Evolutionary conservation across 768 basidiomycete species (phyloP), one percentile per base, ranked within the genome.

Genomic region (Suillus lakei): DNA sequence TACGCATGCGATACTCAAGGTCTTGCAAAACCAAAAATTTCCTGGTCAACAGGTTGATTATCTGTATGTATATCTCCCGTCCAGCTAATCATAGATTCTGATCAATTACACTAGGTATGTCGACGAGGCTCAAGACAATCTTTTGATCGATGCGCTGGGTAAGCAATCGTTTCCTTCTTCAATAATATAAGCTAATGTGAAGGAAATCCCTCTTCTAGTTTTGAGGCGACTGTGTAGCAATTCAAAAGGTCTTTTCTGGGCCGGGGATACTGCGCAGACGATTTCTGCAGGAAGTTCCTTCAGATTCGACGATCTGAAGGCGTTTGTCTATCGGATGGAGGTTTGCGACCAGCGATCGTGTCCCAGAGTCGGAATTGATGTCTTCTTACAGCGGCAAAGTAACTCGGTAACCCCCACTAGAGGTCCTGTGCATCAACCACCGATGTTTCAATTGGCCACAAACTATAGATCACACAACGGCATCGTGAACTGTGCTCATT

Each of bases 391-490:
- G 77, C 68, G 64, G 65, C 66, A 73, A 36, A 68, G 70, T 21
- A 61, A 53, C 28, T 30, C 16, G n/a, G 60, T 62, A 58, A 18
- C 53, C 15, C 61, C 68, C 38, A 66, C 62, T 3, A 60, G 69
- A 53, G 68, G 65, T 1, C 46, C 70, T 4, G 64, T 74, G 32
- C 62, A 62, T 13, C 66, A 73, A 1, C 82, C 79, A 3, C 66
- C 65, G 46, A 77, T 80, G 0, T 92, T 91, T 70, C 85, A 88
- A 66, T 80, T 92, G 1, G 75, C 82, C 0, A 77, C 83, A 54
- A 92, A 92, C 69, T 91, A 89, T 68, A 84, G 91, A 5, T 91
- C 89, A 0, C 89, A 91, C 70, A 84, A 83, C 0, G 91, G 91
- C 3, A 91, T 92, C 53, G 86, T 92, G 18, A 80, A 87, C 55